phyloP scores from a whole-genome alignment of 148 eudicot genomes.

The Polygonum maritimum region DNA sequence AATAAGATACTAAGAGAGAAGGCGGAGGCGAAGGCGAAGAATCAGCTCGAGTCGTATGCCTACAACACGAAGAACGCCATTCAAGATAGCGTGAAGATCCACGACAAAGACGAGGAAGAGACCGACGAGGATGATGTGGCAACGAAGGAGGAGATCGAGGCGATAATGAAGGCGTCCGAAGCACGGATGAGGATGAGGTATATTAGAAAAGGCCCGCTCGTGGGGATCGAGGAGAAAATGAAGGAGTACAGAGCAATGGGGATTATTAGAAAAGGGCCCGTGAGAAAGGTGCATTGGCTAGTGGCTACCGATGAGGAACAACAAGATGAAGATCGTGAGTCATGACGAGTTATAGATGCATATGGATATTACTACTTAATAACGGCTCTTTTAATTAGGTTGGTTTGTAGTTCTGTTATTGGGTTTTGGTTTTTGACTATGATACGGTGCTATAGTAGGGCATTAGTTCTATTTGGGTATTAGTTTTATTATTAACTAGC shows the following conservation, averaged over 20 bases:
- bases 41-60: not conserved
- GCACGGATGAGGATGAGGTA: not conserved
- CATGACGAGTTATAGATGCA: not conserved
- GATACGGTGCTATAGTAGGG: no score
- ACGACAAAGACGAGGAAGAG: not conserved
- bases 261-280: not conserved
- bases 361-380: no score
- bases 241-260: no score
- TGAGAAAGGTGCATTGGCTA: not conserved
- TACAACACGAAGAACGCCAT: not conserved
- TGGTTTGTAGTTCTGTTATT: not conserved
- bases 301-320: not conserved
- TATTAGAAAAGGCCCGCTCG: no score
- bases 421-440: not conserved
- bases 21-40: not conserved
- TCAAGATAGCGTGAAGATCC: not conserved
- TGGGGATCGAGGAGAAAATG: no score
- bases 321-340: not conserved
- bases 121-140: not conserved
- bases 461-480: no score
- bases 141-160: not conserved
- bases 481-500: no score
- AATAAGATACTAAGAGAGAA: not conserved
- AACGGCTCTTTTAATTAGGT: no score
- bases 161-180: not conserved